Percentiles rank a stretch among this genome's conserved stretches.
Conservation (phyloP, 2,329 filamentous ascomycete genomes). For the Stemphylium beticola region DNA sequence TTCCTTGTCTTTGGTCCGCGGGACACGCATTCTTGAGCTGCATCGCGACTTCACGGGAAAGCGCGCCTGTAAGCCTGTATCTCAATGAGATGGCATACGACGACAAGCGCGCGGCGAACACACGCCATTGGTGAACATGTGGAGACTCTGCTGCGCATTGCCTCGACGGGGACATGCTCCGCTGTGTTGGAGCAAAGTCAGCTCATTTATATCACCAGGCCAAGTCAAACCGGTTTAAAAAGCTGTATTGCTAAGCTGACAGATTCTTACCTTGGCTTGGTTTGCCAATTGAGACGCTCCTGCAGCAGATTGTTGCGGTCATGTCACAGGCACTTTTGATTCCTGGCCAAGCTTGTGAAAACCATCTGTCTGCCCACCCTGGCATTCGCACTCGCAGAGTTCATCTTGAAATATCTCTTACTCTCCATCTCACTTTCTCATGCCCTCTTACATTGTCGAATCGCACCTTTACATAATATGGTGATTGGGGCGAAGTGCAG, state of each 20-base stretch:
- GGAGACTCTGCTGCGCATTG: neutral
- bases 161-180: neutral
- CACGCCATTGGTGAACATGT: neutral
- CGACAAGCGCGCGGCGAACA: neutral
- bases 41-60: too few species aligned
- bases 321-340: too few species aligned
- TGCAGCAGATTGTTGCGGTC: too few species aligned
- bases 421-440: neutral
- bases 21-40: too few species aligned
- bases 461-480: neutral
- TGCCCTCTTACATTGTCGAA: neutral
- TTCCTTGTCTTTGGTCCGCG: too few species aligned
- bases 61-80: neutral
- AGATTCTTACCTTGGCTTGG: too few species aligned
- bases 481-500: neutral
- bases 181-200: neutral
- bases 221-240: neutral
- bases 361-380: too few species aligned
- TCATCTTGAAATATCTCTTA: neutral
- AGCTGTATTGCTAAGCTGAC: neutral
- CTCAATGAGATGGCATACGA: neutral
- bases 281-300: too few species aligned
- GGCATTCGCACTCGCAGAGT: too few species aligned
- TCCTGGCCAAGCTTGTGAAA: too few species aligned
- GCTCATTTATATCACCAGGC: neutral